Conservation (phyloP, 495 filamentous ascomycete species). For the Hypoxylon lienhwacheense region DNA sequence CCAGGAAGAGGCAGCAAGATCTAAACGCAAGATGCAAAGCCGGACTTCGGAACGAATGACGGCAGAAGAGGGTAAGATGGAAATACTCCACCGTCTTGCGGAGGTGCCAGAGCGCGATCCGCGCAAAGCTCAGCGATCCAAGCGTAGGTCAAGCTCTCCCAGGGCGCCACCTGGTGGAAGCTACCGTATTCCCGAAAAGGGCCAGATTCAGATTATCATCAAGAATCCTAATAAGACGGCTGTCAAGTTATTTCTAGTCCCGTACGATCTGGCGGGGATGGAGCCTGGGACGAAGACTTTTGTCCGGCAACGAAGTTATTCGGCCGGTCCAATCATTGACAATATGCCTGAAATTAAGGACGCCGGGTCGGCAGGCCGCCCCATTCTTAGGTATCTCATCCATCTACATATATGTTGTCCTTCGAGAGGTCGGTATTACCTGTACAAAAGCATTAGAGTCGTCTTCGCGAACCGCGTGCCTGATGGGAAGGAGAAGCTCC, state of each 20-base stretch:
- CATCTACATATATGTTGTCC: conserved; percentile 94
- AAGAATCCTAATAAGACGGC: conserved; percentile 97
- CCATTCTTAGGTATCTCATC: conserved; percentile 85
- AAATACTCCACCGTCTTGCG: conserved; percentile 30
- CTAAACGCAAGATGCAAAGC: conserved; percentile 51
- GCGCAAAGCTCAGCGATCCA: conserved; percentile 52
- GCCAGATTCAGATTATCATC: conserved; percentile 95
- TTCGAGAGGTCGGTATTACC: conserved; percentile 78
- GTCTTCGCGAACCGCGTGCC: conserved; percentile 98
- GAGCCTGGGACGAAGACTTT: conserved; percentile 94
- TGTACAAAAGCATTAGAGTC: conserved; percentile 89
- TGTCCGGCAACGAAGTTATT: conserved; percentile 92
- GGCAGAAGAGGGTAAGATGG: conserved; percentile 35
- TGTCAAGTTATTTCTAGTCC: conserved; percentile 91
- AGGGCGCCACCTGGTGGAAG: conserved; percentile 78
- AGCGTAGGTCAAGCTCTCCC: conserved; percentile 66
- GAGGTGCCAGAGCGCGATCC: conserved; percentile 44
- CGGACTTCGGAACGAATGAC: conserved; percentile 36
- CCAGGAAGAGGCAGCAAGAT: conserved; percentile 47
- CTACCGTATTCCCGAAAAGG: conserved; percentile 93
- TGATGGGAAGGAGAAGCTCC: conserved; percentile 90
- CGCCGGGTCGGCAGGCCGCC: conserved; percentile 60
- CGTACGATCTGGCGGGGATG: conserved; percentile 96
- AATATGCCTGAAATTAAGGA: conserved; percentile 50
- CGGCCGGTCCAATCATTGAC: conserved; percentile 81